Base-by-base conservation (phyloP, 1,284 basidiomycete genomes). In the Ustilago tritici region DNA sequence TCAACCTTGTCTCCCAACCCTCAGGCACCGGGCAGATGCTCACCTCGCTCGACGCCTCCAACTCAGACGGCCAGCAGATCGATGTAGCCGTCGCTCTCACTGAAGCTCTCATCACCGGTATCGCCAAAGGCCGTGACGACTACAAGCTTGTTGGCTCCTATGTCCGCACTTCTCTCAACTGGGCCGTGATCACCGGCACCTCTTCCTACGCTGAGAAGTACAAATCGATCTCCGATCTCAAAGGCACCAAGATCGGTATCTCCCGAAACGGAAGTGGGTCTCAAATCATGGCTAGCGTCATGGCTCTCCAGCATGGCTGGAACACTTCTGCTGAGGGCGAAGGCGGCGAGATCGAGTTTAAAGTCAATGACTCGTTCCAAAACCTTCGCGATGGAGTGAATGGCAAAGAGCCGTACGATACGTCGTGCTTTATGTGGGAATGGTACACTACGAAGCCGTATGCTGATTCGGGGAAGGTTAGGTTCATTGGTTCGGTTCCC, bases 101-200 rank as follows among this genome's bases (percentile, higher is more conserved):
- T 0, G 96, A 98, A 86, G 91, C 94, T 0, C 88, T 98, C 43
- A 95, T 98, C 77, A 93, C 95, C 54, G 96, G 95, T 0, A 93
- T 98, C 60, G 94, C 94, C 12, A 86, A 85, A 52, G 93, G 94
- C 0, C 92, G 93, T 0, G 89, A 89, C 59, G 91, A 92, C 15
- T 98, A 97, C 88, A 94, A 93, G 86, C 91, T 98, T 15, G 92
- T 96, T 3, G 95, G 96, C 3, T 93, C 93, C 83, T 98, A 95
- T 85, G 95, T 98, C 58, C 91, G 80, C 4, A 84, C 76, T 53
- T 77, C 77, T 15, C 80, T 85, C 65, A 84, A 84, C 56, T 85
- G 84, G 84, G 95, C 95, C 0, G 93, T 98, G 32, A 93, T 95
- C 81, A 93, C 95, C 2, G 95, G 95, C 19, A 92, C 90, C 74